phyloP scores from a whole-genome alignment of 495 filamentous ascomycete species.

The Antarctomyces pellizariae region DNA sequence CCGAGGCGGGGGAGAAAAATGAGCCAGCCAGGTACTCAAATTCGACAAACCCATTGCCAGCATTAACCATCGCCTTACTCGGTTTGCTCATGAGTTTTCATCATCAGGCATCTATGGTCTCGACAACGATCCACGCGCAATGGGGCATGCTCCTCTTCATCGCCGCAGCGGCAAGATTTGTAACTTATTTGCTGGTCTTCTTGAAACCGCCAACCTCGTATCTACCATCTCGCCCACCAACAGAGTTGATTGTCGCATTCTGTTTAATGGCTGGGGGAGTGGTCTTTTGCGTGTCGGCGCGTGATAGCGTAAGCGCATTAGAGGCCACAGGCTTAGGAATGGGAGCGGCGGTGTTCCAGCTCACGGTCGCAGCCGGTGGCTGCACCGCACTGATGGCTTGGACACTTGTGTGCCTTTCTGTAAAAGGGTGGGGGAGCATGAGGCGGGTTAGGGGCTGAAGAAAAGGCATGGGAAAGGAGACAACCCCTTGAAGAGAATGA shows the following conservation, averaged over 20 bases:
- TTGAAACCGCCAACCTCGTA: constrained; percentile 63
- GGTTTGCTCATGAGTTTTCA: constrained; percentile 92
- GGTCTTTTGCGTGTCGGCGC: constrained; percentile 42
- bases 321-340: constrained; percentile 46
- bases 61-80: constrained; percentile 59
- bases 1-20: constrained; percentile 6
- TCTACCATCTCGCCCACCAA: constrained; percentile 74
- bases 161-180: constrained; percentile 49
- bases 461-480: background rate
- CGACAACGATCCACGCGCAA: constrained; percentile 82
- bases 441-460: constrained; percentile 1
- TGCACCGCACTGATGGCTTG: constrained; percentile 73
- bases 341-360: constrained; percentile 88
- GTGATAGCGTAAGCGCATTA: constrained; percentile 53
- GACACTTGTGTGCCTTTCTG: constrained; percentile 49
- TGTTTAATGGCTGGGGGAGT: constrained; percentile 71
- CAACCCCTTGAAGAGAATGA: background rate
- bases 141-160: constrained; percentile 79
- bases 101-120: constrained; percentile 63
- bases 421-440: constrained; percentile 61
- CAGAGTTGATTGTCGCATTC: constrained; percentile 66
- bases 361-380: constrained; percentile 72
- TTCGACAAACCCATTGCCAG: constrained; percentile 78
- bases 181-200: constrained; percentile 64
- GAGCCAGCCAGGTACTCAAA: constrained; percentile 44